Base-by-base conservation (phyloP, 495 filamentous ascomycete species). In the Friedmanniomyces simplex region DNA sequence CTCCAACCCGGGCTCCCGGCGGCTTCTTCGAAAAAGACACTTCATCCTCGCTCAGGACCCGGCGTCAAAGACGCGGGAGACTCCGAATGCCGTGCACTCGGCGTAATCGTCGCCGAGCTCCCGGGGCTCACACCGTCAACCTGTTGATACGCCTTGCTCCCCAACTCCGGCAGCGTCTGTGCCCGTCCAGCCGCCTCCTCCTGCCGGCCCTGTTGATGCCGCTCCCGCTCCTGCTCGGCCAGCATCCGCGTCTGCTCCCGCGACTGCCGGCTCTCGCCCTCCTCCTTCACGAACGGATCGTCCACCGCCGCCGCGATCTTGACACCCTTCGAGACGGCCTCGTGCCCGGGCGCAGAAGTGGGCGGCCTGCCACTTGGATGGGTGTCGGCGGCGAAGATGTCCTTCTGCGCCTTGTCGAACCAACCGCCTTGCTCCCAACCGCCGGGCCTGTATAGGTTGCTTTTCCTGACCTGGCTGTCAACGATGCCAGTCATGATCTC, bases 351-450 rank as follows among this genome's bases (percentile, higher is more conserved):
- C 22, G 46, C 37, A 18, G 24, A 20, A 12, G 57, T 54, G 13
- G 62, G 59, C 42, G 51, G 55, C 50, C 65, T 37, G 21, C 45
- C 28, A 22, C 42, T 57, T 18, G 63, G 66, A 34, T 42, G 28
- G 0, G 66, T 68, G 24, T 66, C 46, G 0, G 64, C 61, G 26
- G 43, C 64, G 32, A 62, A 62, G 16, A 62, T 56, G 50, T 65
- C 52, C 45, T 53, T 37, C 32, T 61, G 61, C 25, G 50, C 59
- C 34, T 63, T 41, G 0, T 66, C 61, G 49, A 73, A 72, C 70
- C 70, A 74, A 2, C 71, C 71, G 1, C 71, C 71, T 34, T 63
- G 42, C 46, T 74, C 71, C 71, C 71, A 74, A 7, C 62, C n/a
- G 6, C 71, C 71, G 6, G 59, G 58, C 22, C 47, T 36, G 55